These are phyloP conservation scores for Diaporthe sp. DNA, from an alignment of 2,329 filamentous ascomycete genomes.

Conservation along the genomic window DNA sequence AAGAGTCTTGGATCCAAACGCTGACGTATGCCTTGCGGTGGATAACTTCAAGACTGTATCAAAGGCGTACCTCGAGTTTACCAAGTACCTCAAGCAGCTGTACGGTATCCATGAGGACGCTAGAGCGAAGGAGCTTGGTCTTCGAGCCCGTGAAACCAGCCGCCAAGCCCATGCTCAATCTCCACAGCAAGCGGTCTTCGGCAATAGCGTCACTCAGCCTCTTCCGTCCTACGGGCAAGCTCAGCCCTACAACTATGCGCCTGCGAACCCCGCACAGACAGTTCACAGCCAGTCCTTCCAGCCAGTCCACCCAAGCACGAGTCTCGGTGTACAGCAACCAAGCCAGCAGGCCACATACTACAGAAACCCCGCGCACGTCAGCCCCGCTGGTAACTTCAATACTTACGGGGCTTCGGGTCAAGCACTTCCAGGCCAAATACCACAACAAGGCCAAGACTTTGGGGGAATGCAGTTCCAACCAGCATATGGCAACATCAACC, in stretches of 20 bases:
- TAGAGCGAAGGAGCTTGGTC: background rate
- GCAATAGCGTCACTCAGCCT: too few species aligned
- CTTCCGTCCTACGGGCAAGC: too few species aligned
- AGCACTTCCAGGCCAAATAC: background rate
- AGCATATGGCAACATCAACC: background rate
- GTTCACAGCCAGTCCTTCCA: too few species aligned
- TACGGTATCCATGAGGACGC: background rate
- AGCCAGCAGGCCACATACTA: background rate
- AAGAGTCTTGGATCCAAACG: background rate
- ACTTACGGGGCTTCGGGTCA: background rate
- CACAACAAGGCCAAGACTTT: background rate
- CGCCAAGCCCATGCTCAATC: too few species aligned
- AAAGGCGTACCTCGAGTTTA: constrained; percentile 23
- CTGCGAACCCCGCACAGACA: too few species aligned
- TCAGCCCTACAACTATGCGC: too few species aligned
- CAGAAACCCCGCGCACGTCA: background rate
- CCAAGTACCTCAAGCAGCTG: constrained; percentile 16
- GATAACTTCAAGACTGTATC: constrained; percentile 20
- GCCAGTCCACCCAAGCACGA: too few species aligned
- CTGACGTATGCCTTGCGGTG: constrained; percentile 1
- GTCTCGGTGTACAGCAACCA: background rate
- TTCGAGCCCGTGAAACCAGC: background rate
- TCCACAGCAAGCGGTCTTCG: too few species aligned
- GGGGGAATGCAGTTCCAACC: background rate
- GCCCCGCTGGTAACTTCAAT: background rate